Evolutionary conservation across 2,329 filamentous ascomycete genomes (phyloP).

Genomic region (Dactylonectria estremocensis): DNA sequence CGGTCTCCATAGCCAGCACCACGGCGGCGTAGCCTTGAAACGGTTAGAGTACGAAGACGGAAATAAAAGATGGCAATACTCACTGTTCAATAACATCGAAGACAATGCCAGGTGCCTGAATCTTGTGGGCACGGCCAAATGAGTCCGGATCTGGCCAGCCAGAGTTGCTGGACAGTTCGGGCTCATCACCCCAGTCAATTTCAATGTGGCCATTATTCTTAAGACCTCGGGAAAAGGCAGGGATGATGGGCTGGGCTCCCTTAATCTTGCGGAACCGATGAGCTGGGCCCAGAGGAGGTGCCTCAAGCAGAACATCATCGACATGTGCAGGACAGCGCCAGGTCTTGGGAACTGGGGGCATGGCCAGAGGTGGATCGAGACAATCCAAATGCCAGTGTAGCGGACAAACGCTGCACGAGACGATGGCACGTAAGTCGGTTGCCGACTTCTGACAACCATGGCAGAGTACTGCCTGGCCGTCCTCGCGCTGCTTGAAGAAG

Average conservation of each 20-base stretch:
- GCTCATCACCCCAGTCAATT: conserved; percentile 72
- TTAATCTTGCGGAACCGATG: conserved; percentile 75
- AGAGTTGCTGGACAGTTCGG: conserved; percentile 68
- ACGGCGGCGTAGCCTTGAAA: conserved; percentile 54
- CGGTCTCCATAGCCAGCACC: conserved; percentile 56
- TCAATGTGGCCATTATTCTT: conserved; percentile 82
- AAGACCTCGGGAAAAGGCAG: conserved; percentile 73
- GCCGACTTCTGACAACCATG: conserved; percentile 80
- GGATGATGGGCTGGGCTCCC: conserved; percentile 65
- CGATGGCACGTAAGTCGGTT: conserved; percentile 76
- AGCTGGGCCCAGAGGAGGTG: conserved; percentile 72
- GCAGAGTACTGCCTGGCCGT: conserved; percentile 85
- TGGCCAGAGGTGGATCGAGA: conserved; percentile 85
- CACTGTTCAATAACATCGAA: conserved; percentile 80
- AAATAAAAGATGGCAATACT: conserved; percentile 47
- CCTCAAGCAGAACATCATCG: conserved; percentile 78
- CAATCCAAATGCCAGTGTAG: conserved; percentile 95
- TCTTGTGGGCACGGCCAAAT: conserved; percentile 76
- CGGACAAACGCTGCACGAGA: conserved; percentile 87
- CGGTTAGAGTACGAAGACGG: conserved; percentile 32
- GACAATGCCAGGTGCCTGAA: conserved; percentile 76
- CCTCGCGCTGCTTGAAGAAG: conserved; percentile 79
- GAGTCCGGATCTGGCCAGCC: conserved; percentile 72
- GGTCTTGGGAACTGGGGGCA: conserved; percentile 81
- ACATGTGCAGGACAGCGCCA: conserved; percentile 94